A percentile compares a stretch with the other conserved stretches of the same genome.
phyloP scores from a whole-genome alignment of 2,329 filamentous ascomycete species.

The Hypoxylon sp. region DNA sequence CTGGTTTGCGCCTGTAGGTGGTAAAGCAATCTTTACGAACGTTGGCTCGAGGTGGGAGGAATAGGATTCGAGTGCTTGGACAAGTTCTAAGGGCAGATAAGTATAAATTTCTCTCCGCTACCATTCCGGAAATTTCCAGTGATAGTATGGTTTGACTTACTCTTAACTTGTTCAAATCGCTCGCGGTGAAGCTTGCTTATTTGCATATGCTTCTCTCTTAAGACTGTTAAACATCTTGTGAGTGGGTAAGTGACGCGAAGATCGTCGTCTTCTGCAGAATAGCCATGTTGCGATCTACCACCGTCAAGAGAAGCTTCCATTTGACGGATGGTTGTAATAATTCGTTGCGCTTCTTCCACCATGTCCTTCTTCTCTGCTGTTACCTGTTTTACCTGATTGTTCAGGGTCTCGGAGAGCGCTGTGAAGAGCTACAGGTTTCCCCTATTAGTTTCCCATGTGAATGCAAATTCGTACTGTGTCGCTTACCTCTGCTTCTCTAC shows the following conservation, averaged over 20 bases:
- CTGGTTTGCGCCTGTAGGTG: constrained; percentile 83
- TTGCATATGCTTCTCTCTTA: constrained; percentile 89
- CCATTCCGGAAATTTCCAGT: not conserved
- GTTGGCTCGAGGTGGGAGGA: constrained; percentile 93
- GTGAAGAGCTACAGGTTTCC: constrained; percentile 79
- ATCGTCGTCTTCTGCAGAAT: constrained; percentile 72
- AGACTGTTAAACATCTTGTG: constrained; percentile 79
- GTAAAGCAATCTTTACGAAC: constrained; percentile 88
- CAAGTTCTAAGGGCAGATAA: constrained; percentile 75
- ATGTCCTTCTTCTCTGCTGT: constrained; percentile 90
- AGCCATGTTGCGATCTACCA: constrained; percentile 73
- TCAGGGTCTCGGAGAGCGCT: constrained; percentile 90
- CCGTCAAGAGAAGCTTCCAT: constrained; percentile 94
- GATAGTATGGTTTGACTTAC: constrained; percentile 65
- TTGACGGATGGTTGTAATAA: constrained; percentile 88
- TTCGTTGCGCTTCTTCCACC: constrained; percentile 88
- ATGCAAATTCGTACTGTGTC: constrained; percentile 14
- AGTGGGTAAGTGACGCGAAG: constrained; percentile 87
- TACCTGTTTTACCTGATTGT: constrained; percentile 89
- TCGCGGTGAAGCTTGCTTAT: constrained; percentile 88
- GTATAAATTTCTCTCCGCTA: constrained; percentile 17
- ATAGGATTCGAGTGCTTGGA: constrained; percentile 93
- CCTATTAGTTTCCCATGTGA: constrained; percentile 36
- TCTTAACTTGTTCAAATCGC: constrained; percentile 95
- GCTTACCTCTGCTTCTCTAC: constrained; percentile 87